Base-by-base conservation (phyloP, 176 grass and related monocot genomes). In the Calamus simplicifolius region DNA sequence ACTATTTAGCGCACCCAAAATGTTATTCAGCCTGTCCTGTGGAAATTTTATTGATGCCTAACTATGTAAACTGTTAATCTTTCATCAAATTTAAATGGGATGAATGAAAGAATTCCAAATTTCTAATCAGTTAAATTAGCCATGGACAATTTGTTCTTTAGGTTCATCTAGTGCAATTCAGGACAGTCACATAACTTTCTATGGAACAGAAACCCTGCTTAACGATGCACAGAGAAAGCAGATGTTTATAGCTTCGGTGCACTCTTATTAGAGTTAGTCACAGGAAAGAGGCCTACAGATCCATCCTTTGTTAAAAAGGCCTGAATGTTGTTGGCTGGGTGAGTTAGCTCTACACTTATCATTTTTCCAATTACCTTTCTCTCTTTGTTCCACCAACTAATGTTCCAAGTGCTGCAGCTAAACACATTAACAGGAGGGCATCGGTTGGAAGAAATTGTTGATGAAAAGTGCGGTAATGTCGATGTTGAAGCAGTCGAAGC, bases 241-340 rank as follows among this genome's bases (percentile, higher is more conserved):
- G 94, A 98, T 21, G 88, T 92, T 30, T 92, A 98, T 50, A 89
- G 87, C 71, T 98, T 98, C 28, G 88, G 94, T 3, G 94, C 89
- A 64, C 80, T 98, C 56, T 68, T 98, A 76, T 66, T 98, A 56
- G 88, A 98, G 59, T 63, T 98, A 0, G 88, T 98, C 50, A 98
- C 88, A 0, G 94, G 88, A 59, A 98, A 92, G 77, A 79, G 85
- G 69, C 94, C 88, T 49, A 98, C 94, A 0, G 88, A 92, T 56
- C 58, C 84, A 51, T 76, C 82, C 73, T 98, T 98, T 54, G 71
- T 85, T 23, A 98, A 68, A 59, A 92, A 77, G 88, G 88, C 55
- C 75, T 98, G 66, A 92, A 98, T 69, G 92, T 98, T 58, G 94
- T 98, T 35, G 94, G 88, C 61, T 98, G 94, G 94, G 94, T 92